Base-by-base conservation (phyloP, 1,284 basidiomycete genomes). In the Coniferiporia sulphurascens region DNA sequence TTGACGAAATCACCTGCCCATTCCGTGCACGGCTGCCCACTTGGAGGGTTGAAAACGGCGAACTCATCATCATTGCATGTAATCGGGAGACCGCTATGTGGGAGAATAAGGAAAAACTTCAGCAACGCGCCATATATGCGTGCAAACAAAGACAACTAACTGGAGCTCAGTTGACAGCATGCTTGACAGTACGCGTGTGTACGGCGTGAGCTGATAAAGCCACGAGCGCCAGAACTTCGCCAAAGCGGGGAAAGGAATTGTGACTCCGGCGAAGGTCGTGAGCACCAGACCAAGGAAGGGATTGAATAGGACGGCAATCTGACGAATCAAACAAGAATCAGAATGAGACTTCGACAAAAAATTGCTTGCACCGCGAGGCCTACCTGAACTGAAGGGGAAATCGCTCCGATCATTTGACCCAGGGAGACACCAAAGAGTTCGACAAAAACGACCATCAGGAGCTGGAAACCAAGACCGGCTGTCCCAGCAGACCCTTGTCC, bases 101-200 rank as follows among this genome's bases (percentile, higher is more conserved):
- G 56, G 27, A 27, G 27, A 27, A 27, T 27, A 27, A 27, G 27
- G 27, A 2, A 15, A 59, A 49, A 60, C 51, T 15, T 58, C 48
- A 21, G 41, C 35, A 44, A 45, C 6, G 38, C 38, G 12, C 12
- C 15, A 3, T 10, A 41, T 15, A 27, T 15, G 32, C 13, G 8
- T 35, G 52, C 52, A 15, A 35, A 41, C 53, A 6, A 22, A 22
- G 19, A 67, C 35, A 69, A 69, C 80, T 41, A 69, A 85, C 83
- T 92, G 83, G 27, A 98, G 78, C 67, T 91, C 92, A 12, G 88
- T 92, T 1, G 89, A 82, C 57, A 93, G 74, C 76, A 95, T 86
- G 12, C 89, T 79, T 2, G 83, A 78, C 45, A 93, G 73, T n/a
- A 84, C 78, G 36, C 89, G 82, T 1, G 89, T 92, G 73, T 85